phyloP scores from a whole-genome alignment of 352 stramenopile species.

The Globisporangium nagaii region DNA sequence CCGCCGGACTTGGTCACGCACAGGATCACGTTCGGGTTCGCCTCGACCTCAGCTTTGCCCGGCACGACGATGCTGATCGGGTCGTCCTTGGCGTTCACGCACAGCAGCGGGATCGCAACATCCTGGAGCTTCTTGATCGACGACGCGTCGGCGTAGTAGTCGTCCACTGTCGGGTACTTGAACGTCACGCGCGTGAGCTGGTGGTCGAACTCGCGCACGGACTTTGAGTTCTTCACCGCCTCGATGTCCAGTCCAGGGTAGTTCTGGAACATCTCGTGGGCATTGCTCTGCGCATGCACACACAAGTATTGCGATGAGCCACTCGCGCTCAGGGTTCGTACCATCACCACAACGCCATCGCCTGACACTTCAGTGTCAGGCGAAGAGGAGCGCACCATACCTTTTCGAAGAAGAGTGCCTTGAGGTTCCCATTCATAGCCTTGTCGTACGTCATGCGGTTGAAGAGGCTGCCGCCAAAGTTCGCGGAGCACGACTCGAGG shows the following conservation, averaged over 20 bases:
- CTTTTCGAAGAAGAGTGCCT: constrained; percentile 58
- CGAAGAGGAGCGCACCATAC: too few relatives aligned
- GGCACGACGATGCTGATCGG: constrained; percentile 49
- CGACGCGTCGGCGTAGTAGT: constrained; percentile 58
- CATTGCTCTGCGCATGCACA: constrained; percentile 23
- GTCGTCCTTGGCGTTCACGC: constrained; percentile 57
- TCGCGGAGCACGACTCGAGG: constrained; percentile 41
- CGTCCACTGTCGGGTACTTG: constrained; percentile 45
- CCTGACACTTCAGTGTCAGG: too few relatives aligned
- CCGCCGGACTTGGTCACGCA: constrained; percentile 56
- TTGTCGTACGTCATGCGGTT: constrained; percentile 65
- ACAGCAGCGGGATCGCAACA: constrained; percentile 53
- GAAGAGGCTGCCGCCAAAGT: constrained; percentile 42
- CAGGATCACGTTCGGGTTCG: constrained; percentile 60
- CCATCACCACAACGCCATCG: too few relatives aligned
- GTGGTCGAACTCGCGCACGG: constrained; percentile 60
- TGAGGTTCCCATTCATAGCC: constrained; percentile 47
- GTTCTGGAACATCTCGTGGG: constrained; percentile 40
- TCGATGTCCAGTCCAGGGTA: constrained; percentile 38
- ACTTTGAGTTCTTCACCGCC: constrained; percentile 23
- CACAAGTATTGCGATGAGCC: neutral
- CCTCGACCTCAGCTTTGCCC: constrained; percentile 17
- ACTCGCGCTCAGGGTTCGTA: neutral
- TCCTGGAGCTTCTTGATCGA: constrained; percentile 25
- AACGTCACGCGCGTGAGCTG: constrained; percentile 53